Conservation (phyloP, 2,329 filamentous ascomycete species). For the Pyrenophora tritici-repentis region DNA sequence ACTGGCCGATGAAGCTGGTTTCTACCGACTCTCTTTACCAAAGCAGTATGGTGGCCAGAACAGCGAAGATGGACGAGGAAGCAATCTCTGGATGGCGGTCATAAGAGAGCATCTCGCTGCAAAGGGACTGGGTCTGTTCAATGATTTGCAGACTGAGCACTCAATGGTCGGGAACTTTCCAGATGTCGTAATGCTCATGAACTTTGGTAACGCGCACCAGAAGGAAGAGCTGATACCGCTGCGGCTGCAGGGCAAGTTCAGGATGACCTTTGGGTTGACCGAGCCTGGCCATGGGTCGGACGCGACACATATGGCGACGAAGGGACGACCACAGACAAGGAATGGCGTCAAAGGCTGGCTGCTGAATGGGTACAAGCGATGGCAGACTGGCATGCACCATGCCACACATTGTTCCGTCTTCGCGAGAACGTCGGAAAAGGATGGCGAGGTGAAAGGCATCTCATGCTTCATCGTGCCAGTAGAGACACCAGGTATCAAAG, state of each 20-base stretch:
- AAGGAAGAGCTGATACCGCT: slow-evolving; percentile 59
- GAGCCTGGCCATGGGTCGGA: slow-evolving; percentile 67
- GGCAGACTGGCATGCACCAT: slow-evolving; percentile 67
- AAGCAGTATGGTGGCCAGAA: slow-evolving; percentile 60
- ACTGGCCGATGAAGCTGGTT: slow-evolving; percentile 63
- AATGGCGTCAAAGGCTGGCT: slow-evolving; percentile 56
- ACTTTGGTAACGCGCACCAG: slow-evolving; percentile 63
- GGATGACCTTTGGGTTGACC: slow-evolving; percentile 66
- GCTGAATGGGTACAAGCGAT: slow-evolving; percentile 66
- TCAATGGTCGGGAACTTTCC: slow-evolving; percentile 67
- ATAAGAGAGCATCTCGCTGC: slow-evolving; percentile 64
- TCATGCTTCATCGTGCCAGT: slow-evolving; percentile 65
- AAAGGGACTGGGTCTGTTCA: slow-evolving; percentile 65
- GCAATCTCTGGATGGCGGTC: slow-evolving; percentile 67
- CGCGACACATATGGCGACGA: slow-evolving; percentile 66
- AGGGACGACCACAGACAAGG: slow-evolving; percentile 52
- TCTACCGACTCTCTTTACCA: slow-evolving; percentile 64
- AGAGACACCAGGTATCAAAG: slow-evolving; percentile 57
- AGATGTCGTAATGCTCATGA: slow-evolving; percentile 65
- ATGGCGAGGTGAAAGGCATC: slow-evolving; percentile 61
- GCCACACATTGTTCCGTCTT: slow-evolving; percentile 68
- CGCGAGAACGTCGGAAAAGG: slow-evolving; percentile 60
- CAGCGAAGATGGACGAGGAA: slow-evolving; percentile 49
- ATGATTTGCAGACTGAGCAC: slow-evolving; percentile 69
- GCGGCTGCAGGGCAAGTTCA: slow-evolving; percentile 58